phyloP scores from a whole-genome alignment of 192 early-diverging fungal species.

The Coemansia sp. region DNA sequence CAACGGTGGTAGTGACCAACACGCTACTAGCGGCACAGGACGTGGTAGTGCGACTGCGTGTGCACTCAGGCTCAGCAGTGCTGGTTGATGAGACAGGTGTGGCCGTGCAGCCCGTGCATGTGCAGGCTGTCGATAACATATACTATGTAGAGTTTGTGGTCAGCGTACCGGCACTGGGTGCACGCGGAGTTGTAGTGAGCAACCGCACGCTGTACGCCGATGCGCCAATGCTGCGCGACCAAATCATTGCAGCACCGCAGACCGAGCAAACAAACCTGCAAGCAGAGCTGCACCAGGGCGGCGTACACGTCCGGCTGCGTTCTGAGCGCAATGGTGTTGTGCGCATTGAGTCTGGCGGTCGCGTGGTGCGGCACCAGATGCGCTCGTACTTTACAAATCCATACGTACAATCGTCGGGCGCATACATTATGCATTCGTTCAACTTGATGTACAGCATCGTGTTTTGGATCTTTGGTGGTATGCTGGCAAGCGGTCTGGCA shows the following conservation, averaged over 20 bases:
- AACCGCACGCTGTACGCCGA: background rate
- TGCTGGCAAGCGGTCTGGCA: conserved; percentile 15
- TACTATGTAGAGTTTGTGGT: conserved; percentile 35
- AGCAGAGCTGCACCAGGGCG: conserved; percentile 17
- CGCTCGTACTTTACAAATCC: conserved; percentile 48
- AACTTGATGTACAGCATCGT: conserved; percentile 40
- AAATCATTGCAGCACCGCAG: background rate
- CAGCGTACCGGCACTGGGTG: conserved; percentile 22
- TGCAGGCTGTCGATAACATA: background rate
- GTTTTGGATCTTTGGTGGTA: conserved; percentile 30
- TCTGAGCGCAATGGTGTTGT: conserved; percentile 3
- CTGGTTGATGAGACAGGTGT: conserved; percentile 16
- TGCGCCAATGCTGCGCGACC: background rate
- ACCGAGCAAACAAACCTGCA: background rate
- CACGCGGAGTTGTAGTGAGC: conserved; percentile 18
- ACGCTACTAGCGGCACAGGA: conserved; percentile 22
- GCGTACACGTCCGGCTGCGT: conserved; percentile 13
- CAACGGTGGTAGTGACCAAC: conserved; percentile 27
- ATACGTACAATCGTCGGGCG: conserved; percentile 41
- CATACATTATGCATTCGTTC: conserved; percentile 53
- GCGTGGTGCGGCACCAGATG: conserved; percentile 28
- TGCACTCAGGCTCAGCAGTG: conserved; percentile 9
- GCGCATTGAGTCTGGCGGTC: conserved; percentile 3
- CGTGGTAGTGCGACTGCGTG: conserved; percentile 30
- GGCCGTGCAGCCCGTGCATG: conserved; percentile 1